Base-by-base conservation (phyloP, 2,329 filamentous ascomycete species). In the Ramularia endophylla region DNA sequence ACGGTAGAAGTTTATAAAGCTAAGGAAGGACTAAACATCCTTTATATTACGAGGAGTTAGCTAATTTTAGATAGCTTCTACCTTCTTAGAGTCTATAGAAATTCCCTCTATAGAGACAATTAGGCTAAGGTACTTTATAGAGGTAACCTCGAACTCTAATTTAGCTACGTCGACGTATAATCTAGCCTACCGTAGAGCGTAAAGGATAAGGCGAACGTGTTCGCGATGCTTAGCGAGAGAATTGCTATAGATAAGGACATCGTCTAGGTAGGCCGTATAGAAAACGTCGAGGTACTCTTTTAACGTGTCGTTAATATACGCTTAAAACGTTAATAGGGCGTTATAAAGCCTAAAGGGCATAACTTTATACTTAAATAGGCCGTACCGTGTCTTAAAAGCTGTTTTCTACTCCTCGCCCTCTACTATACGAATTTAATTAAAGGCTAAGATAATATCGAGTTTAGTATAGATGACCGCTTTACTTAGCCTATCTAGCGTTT, bases 191-290 rank as follows among this genome's bases (percentile, higher is more conserved):
- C n/a, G n/a, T n/a, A n/a, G n/a, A n/a, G n/a, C n/a, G n/a, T n/a
- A n/a, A n/a, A n/a, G n/a, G n/a, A n/a, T n/a, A n/a, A n/a, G n/a
- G n/a, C n/a, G n/a, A n/a, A n/a, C n/a, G n/a, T n/a, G n/a, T n/a
- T n/a, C n/a, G n/a, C n/a, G n/a, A n/a, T n/a, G n/a, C n/a, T n/a
- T n/a, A n/a, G n/a, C n/a, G n/a, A n/a, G n/a, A n/a, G n/a, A n/a
- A n/a, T n/a, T n/a, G n/a, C n/a, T 25, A 38, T 48, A 57, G 34
- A 59, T 48, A 6, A 59, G 38, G 5, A 59, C 44, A 36, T 59
- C 43, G 32, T 59, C 46, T 1, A 59, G 32, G 29, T 59, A 57
- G 8, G 43, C 49, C n/a, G 40, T 41, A 27, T 15, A 36, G 43
- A 57, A 55, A 5, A 46, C 15, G 33, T 63, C 47, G 0, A 62